Conservation (phyloP, 1,284 basidiomycete species). For the Bondarzewia mesenterica region DNA sequence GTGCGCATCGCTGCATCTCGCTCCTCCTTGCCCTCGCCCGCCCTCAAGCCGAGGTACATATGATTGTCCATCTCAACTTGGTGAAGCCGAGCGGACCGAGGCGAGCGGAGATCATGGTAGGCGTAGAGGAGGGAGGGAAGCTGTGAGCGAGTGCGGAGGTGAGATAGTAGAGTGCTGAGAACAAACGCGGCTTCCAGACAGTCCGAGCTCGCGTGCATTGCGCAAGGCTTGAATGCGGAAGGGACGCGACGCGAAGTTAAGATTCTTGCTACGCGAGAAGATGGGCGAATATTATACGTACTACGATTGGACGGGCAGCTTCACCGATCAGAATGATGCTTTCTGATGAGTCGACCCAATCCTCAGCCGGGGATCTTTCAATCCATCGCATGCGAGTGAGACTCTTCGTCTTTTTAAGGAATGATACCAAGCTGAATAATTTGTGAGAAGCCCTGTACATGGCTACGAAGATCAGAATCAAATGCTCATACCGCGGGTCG, state of each 20-base stretch:
- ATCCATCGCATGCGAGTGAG: not conserved
- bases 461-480: not conserved
- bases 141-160: conserved; percentile 12
- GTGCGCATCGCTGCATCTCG: conserved; percentile 11
- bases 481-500: not conserved
- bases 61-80: conserved; percentile 13
- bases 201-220: conserved; percentile 17
- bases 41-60: conserved; percentile 9
- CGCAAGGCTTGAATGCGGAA: conserved; percentile 16
- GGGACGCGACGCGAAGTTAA: not conserved
- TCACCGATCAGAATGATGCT: conserved; percentile 3
- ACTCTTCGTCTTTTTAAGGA: not conserved
- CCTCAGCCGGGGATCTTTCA: not conserved
- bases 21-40: conserved; percentile 13
- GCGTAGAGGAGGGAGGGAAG: conserved; percentile 17
- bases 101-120: conserved; percentile 20
- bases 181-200: conserved; percentile 22
- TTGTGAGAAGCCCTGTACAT: not conserved
- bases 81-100: conserved; percentile 12
- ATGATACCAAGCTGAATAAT: not conserved
- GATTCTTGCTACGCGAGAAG: not conserved
- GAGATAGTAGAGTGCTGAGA: conserved; percentile 19
- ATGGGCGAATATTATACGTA: not conserved
- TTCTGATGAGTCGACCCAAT: conserved; percentile 5
- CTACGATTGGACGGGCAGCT: conserved; percentile 3